These are phyloP conservation scores for Trametes cubensis DNA, from an alignment of 768 basidiomycete species.

Conservation along the genomic window DNA sequence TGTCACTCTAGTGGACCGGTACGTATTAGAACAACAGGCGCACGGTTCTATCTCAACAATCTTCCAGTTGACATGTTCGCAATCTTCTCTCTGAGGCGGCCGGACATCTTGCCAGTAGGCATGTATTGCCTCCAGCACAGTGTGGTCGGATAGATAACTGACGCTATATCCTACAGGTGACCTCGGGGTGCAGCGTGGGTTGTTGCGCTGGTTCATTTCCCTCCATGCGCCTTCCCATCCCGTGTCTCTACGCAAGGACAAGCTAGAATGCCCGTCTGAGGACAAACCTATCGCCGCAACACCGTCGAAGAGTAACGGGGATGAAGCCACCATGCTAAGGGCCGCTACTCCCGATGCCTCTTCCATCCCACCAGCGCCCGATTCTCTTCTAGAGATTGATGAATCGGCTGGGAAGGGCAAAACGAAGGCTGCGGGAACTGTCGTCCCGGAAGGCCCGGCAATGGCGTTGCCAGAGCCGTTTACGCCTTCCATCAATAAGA, in stretches of 20 bases:
- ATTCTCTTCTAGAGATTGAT: conserved; percentile 8
- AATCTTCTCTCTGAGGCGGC: conserved; percentile 83
- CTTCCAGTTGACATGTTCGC: conserved; percentile 87
- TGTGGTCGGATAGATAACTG: conserved; percentile 23
- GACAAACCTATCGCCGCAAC: conserved; percentile 25
- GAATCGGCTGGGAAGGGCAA: conserved; percentile 24
- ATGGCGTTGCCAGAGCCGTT: conserved; percentile 53
- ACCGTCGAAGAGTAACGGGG: neutral
- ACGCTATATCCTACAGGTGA: conserved; percentile 53
- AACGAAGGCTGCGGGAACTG: conserved; percentile 22
- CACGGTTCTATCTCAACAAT: conserved; percentile 10
- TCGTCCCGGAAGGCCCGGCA: conserved; percentile 17
- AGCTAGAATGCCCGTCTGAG: conserved; percentile 42
- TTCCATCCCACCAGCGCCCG: conserved; percentile 28
- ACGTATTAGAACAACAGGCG: conserved; percentile 17
- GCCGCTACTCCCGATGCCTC: conserved; percentile 26
- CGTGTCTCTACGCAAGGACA: conserved; percentile 48
- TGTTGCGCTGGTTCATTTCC: conserved; percentile 69
- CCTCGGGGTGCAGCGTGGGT: conserved; percentile 78
- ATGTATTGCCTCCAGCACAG: conserved; percentile 18
- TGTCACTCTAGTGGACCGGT: conserved; percentile 61
- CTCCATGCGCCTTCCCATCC: conserved; percentile 56
- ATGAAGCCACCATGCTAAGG: neutral
- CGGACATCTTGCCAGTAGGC: conserved; percentile 75
- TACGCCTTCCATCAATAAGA: conserved; percentile 69